These are phyloP conservation scores for Penicillium cataractarum DNA, from an alignment of 495 filamentous ascomycete species.

Conservation along the genomic window DNA sequence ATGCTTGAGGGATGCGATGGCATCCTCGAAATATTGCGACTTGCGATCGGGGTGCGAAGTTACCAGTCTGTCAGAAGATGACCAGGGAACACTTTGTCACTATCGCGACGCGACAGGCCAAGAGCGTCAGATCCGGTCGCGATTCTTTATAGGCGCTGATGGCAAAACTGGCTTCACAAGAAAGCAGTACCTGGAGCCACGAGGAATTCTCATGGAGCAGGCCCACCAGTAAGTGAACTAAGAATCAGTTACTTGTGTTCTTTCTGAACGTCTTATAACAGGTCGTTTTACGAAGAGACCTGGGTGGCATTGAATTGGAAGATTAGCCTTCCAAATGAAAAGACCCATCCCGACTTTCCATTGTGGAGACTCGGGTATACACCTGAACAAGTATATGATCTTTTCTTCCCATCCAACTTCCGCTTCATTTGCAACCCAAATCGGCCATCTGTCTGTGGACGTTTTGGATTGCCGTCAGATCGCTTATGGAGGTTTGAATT, in stretches of 20 bases:
- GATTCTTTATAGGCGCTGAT: constrained; percentile 53
- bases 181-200: constrained; percentile 52
- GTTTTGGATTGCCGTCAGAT: constrained; percentile 46
- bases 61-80: constrained; percentile 28
- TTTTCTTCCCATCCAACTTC: constrained; percentile 53
- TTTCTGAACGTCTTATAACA: constrained; percentile 5
- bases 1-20: constrained; percentile 29
- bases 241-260: background rate
- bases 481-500: constrained; percentile 56
- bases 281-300: constrained; percentile 50
- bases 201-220: constrained; percentile 45
- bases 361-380: constrained; percentile 51
- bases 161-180: constrained; percentile 53
- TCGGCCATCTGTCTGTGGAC: constrained; percentile 47
- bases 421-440: constrained; percentile 50
- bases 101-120: constrained; percentile 36
- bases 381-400: constrained; percentile 51
- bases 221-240: constrained; percentile 27
- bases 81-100: constrained; percentile 30
- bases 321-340: constrained; percentile 46
- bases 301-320: constrained; percentile 58
- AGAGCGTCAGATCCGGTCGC: constrained; percentile 26
- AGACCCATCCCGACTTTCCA: constrained; percentile 53
- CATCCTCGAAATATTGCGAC: constrained; percentile 28
- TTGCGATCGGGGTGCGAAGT: constrained; percentile 41